Base-by-base conservation (phyloP, 2,329 filamentous ascomycete species). In the Dothideomycetes sp. region DNA sequence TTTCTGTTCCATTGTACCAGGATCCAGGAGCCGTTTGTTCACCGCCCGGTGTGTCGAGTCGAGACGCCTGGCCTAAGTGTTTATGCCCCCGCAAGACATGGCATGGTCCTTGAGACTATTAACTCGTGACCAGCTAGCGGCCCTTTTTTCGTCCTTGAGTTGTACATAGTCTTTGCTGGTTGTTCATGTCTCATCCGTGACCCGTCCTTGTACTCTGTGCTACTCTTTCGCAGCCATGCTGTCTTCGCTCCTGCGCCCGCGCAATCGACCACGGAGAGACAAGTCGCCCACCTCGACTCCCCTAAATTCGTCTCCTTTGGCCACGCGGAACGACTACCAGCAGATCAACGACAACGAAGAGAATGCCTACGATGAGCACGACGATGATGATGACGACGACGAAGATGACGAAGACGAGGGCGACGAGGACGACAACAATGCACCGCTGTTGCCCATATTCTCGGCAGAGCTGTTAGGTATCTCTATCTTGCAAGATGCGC, bases 401-500 rank as follows among this genome's bases (percentile, higher is more conserved):
- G 58, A 65, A 18, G 60, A 59, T 3, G 61, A 63, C 13, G 63
- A 62, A 5, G 61, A 64, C 16, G 63, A 62, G 16, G 65, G 65
- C 16, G 63, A 68, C 37, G 64, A 61, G 29, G 60, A 61, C 24
- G 56, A 62, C 6, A 61, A 69, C 45, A 64, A 66, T 17, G 65
- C 68, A 31, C 73, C 73, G 49, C 61, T 78, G 18, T 68, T 93
- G 46, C 86, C 86, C 33, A 78, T 93, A 42, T 93, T 93, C 60
- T 87, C 84, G 33, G 75, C 82, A 16, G 74, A 76, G 42, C 80
- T 88, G 61, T 71, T 93, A 50, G 83, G 83, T 86, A n/a, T n/a
- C n/a, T n/a, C n/a, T 20, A n/a, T 31, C 9, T 15, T 11, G n/a
- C 11, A 29, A 17, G 8, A 16, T 8, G 10, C 10, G 9, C 17